Evolutionary conservation across 345 rosid genomes (phyloP), one percentile per base, ranked within the genome.

Genomic region (Diplotaxis tenuifolia): DNA sequence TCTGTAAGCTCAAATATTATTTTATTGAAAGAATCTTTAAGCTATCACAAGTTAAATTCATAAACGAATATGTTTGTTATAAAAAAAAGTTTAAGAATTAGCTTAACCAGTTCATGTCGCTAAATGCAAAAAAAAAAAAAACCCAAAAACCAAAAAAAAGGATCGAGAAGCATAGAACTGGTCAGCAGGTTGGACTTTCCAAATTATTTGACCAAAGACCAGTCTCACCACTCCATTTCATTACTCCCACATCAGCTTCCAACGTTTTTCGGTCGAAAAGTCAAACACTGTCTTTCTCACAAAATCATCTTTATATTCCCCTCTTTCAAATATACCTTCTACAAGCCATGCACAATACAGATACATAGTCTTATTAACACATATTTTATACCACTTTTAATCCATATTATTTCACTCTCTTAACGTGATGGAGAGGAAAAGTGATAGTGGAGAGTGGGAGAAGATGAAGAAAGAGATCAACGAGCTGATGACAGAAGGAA

Each of bases 401-500:
- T 20, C 67, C 58, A 63, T 9, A 61, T 6, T 45, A n/a, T 42
- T 34, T 23, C 23, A 36, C 61, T 27, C 31, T 62, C 65, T 23
- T 1, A 32, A 65, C 67, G 22, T 45, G 66, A 66, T 50, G 66
- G 67, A 71, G 57, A 79, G 74, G 83, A 86, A 81, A 59, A 82
- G 25, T 83, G 10, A 21, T 80, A 28, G 9, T 72, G 85, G 78
- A 65, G 93, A 83, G 2, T 75, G 85, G 88, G 91, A 83, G 82
- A 83, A 77, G 62, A 72, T 66, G 80, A 83, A 65, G 82, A 82
- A 36, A 22, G 71, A 89, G 23, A 75, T 83, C 65, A 69, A 75
- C 32, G 97, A 86, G 83, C 75, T 93, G 14, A 77, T 77, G 80
- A 68, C 3, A 0, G 80, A 78, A 67, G 98, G 98, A 70, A 85